Conservation (phyloP, 2,329 filamentous ascomycete genomes). For the Scytalidium sp. region DNA sequence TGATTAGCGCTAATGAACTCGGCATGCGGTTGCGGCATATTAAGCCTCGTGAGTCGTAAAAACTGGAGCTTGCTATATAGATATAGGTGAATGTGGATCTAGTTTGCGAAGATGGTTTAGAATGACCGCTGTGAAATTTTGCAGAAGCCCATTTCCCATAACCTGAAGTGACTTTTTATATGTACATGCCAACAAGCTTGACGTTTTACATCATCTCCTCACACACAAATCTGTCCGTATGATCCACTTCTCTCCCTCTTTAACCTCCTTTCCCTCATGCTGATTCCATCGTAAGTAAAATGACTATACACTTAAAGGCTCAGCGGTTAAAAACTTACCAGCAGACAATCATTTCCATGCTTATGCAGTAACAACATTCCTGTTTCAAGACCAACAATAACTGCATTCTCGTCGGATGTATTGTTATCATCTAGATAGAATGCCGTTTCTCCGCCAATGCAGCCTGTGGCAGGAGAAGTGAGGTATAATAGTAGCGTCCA, state of each 20-base stretch:
- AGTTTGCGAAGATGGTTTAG: no score
- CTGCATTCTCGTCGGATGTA: constrained; percentile 51
- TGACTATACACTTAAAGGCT: no score
- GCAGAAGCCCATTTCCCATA: no score
- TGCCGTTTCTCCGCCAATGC: constrained; percentile 82
- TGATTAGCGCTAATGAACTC: no score
- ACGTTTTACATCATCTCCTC: constrained; percentile 30
- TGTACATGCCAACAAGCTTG: neutral
- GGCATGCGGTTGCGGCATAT: no score
- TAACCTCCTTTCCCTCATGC: constrained; percentile 83
- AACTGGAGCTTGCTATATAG: no score
- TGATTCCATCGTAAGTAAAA: constrained; percentile 24
- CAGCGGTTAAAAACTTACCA: no score
- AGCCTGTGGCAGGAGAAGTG: constrained; percentile 71
- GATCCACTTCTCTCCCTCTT: constrained; percentile 84
- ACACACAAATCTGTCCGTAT: constrained; percentile 80
- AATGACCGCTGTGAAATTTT: no score
- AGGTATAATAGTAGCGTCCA: constrained; percentile 92
- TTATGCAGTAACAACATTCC: constrained; percentile 84
- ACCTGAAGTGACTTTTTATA: no score
- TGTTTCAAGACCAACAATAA: constrained; percentile 73
- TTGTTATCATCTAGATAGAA: constrained; percentile 74
- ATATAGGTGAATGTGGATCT: no score
- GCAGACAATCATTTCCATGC: constrained; percentile 83
- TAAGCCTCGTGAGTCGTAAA: no score